A percentile compares a stretch with the other conserved stretches of the same genome.
Conservation (phyloP, 768 basidiomycete genomes). For the Lactifluus piperatus region DNA sequence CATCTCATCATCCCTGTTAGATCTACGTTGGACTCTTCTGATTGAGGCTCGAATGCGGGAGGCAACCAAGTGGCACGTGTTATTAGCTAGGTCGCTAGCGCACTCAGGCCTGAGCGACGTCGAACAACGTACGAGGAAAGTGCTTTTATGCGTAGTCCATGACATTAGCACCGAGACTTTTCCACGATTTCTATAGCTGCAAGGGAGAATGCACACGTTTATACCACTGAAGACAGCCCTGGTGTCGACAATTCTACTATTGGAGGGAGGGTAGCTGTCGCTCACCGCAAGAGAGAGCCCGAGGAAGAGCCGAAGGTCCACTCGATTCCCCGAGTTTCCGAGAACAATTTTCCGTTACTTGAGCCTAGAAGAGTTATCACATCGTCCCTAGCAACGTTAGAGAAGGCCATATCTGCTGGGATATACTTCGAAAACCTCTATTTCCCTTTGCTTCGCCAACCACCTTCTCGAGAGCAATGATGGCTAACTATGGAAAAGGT, state of each 20-base stretch:
- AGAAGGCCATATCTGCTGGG: conserved; percentile 85
- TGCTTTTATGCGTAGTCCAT: conserved; percentile 67
- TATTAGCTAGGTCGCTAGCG: conserved; percentile 69
- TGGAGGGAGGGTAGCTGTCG: conserved; percentile 48
- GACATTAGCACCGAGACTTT: conserved; percentile 60
- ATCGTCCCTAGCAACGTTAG: conserved; percentile 85
- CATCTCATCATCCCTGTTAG: conserved; percentile 35
- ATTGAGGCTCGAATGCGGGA: conserved; percentile 73
- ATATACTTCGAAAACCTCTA: conserved; percentile 93
- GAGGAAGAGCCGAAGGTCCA: conserved; percentile 41
- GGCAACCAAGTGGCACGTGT: conserved; percentile 59
- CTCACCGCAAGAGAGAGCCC: conserved; percentile 61
- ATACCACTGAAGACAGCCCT: conserved; percentile 39
- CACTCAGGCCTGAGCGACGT: conserved; percentile 49
- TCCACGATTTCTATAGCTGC: conserved; percentile 71
- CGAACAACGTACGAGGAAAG: conserved; percentile 34
- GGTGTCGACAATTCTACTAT: conserved; percentile 54
- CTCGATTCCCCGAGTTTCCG: conserved; percentile 26
- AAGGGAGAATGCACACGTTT: conserved; percentile 51
- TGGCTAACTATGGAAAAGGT: conserved; percentile 82
- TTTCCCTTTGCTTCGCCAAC: conserved; percentile 77
- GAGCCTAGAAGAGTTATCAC: conserved; percentile 51
- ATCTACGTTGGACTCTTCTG: conserved; percentile 82
- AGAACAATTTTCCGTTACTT: conserved; percentile 26
- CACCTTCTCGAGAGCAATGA: conserved; percentile 79